Base-by-base conservation (phyloP, 1,284 basidiomycete genomes). In the Fistulina hepatica region DNA sequence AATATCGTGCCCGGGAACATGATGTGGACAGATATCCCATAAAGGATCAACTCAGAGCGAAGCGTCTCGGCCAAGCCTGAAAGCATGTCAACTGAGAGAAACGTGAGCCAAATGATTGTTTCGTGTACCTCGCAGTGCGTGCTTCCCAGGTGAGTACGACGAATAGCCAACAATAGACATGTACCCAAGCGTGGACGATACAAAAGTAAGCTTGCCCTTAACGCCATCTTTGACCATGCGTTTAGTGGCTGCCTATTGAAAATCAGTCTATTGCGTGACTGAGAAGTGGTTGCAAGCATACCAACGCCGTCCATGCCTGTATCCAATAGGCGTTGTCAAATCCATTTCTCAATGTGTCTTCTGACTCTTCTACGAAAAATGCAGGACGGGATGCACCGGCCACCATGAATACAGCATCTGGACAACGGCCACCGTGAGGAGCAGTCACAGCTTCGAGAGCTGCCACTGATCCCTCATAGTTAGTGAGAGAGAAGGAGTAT, bases 1-100 rank as follows among this genome's bases (percentile, higher is more conserved):
- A 71, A 71, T 58, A 97, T 97, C 0, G 89, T 92, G 1, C 73
- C 76, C 0, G 92, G 92, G 61, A 91, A 84, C 61, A 81, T 91
- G 39, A 91, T 75, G 49, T 95, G 91, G 2, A 93, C 76, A 26
- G 68, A 63, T 53, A 93, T 85, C 34, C 69, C 72, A 53, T 92
- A 90, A 2, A 95, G 64, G 39, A 79, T 59, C 36, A 93, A 63
- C 54, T 97, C 94, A 26, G 76, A 81, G 12, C 86, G 80, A n/a
- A 97, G 67, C 0, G 80, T 71, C 50, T 97, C 93, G 5, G 89
- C 89, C 1, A 97, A 73, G 22, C 85, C 89, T 89, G 52, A 60
- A 64, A 77, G 70, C n/a, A 53, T 75, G 70, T 55, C 69, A 77
- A n/a, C 34, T 48, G 40, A 79, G 64, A 49, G 79, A 75, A 1